Evolutionary conservation across 2,329 filamentous ascomycete genomes (phyloP).

Genomic region (Colletotrichum brevisporum): DNA sequence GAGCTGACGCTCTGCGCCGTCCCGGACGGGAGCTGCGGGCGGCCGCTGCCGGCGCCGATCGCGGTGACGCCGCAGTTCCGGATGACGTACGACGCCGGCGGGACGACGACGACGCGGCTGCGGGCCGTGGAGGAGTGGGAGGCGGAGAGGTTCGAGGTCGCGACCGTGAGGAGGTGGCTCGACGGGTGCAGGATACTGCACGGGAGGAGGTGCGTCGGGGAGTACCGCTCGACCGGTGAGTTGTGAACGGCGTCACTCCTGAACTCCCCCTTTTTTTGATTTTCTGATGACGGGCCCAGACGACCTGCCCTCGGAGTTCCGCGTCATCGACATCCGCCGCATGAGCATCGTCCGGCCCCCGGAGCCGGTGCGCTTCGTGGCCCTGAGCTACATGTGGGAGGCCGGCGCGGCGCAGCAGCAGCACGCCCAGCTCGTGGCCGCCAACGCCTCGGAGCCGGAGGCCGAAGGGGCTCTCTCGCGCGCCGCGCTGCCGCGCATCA

Average conservation of each 20-base stretch:
- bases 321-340: constrained; percentile 55
- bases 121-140: constrained; percentile 11
- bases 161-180: constrained; percentile 13
- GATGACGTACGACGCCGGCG: not conserved
- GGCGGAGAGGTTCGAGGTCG: constrained; percentile 9
- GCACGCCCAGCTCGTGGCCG: constrained; percentile 25
- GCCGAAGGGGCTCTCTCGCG: not conserved
- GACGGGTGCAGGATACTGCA: constrained; percentile 11
- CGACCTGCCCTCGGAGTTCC: constrained; percentile 3
- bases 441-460: constrained; percentile 49
- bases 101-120: not conserved
- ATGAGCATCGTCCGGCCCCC: constrained; percentile 53
- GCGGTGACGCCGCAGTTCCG: constrained; percentile 17
- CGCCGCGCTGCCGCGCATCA: constrained; percentile 53
- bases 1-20: constrained; percentile 23
- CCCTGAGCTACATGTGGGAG: constrained; percentile 60
- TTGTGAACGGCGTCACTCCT: not conserved
- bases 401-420: not conserved
- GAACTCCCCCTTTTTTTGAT: not conserved
- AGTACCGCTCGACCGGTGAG: constrained; percentile 19
- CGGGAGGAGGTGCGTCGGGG: not conserved
- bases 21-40: too few species aligned
- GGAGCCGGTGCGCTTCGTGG: constrained; percentile 55
- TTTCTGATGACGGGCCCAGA: not conserved
- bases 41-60: not conserved